phyloP scores from a whole-genome alignment of 2,329 filamentous ascomycete species.

The Hypoxylon sp. region DNA sequence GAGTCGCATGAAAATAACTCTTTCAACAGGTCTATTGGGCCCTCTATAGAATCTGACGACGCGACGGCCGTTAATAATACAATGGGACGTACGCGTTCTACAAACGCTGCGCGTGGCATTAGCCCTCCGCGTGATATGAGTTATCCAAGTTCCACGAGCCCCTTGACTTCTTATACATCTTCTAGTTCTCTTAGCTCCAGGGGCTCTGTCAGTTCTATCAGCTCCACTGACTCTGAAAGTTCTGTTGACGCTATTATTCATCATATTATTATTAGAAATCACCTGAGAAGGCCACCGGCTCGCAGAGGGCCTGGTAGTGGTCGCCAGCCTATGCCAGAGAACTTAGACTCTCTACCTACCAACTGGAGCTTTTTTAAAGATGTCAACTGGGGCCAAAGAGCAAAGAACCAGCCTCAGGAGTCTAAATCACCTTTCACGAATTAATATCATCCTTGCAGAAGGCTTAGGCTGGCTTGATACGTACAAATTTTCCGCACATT shows the following conservation, averaged over 20 bases:
- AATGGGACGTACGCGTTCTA: not conserved
- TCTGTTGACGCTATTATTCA: not conserved
- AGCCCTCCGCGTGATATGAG: not conserved
- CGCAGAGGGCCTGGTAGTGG: no score
- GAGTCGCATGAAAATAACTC: not conserved
- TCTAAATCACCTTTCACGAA: not conserved
- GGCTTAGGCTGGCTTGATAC: no score
- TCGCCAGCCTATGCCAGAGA: not conserved
- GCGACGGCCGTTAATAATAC: not conserved
- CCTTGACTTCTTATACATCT: not conserved
- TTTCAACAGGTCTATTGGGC: not conserved
- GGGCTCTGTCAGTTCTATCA: not conserved
- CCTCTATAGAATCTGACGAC: not conserved
- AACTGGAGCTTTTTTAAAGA: not conserved
- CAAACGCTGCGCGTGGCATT: not conserved
- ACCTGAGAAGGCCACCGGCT: not conserved
- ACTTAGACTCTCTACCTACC: no score
- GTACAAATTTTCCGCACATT: no score
- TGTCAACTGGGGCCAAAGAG: not conserved
- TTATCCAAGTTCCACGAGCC: not conserved
- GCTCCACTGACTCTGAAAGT: not conserved
- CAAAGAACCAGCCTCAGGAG: not conserved
- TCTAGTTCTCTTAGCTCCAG: not conserved
- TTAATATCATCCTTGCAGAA: no score
- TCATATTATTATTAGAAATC: not conserved